Evolutionary conservation across 2,329 filamentous ascomycete genomes (phyloP), one percentile per base, ranked within the genome.

Genomic region (Metarhizium sp.): DNA sequence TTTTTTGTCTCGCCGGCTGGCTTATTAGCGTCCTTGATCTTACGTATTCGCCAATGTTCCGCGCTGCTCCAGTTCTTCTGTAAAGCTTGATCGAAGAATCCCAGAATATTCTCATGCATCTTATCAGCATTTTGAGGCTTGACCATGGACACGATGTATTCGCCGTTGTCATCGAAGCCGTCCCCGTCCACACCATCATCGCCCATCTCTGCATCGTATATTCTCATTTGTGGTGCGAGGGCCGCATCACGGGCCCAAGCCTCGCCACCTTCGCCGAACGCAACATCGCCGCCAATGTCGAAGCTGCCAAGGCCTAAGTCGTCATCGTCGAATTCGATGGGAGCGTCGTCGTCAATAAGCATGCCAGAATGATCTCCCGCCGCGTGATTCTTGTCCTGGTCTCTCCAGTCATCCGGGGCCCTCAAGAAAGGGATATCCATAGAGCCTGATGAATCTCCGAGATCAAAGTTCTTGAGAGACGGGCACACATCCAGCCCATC

Each of bases 41-140:
- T 90, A 59, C 89, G 82, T 67, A 99, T 97, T 62, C 92, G 87
- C 94, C 94, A 99, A 71, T 99, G 94, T 69, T 97, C 94, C n/a
- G 94, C 92, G 51, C 91, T 95, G 6, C 88, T 87, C 92, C 94
- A 99, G 66, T 96, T 96, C 79, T 96, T 97, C 68, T 94, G 90
- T 47, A 97, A 75, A 2, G 92, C 92, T 66, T 96, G 90, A 69
- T 99, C 94, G 67, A 99, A 99, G 74, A 97, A 99, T 66, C 89
- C 88, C n/a, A 99, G 79, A 56, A 99, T 96, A 64, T 96, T 92
- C 63, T 97, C 90, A 67, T 96, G 91, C 68, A 87, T 74, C 66
- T 78, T 78, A 64, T 90, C 89, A 52, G 79, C 78, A 54, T 84
- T 83, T 51, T 73, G 70, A 3, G 78, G 74, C 62, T 87, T 87